Base-by-base conservation (phyloP, 2,329 filamentous ascomycete species). In the Beauveria caledonica region DNA sequence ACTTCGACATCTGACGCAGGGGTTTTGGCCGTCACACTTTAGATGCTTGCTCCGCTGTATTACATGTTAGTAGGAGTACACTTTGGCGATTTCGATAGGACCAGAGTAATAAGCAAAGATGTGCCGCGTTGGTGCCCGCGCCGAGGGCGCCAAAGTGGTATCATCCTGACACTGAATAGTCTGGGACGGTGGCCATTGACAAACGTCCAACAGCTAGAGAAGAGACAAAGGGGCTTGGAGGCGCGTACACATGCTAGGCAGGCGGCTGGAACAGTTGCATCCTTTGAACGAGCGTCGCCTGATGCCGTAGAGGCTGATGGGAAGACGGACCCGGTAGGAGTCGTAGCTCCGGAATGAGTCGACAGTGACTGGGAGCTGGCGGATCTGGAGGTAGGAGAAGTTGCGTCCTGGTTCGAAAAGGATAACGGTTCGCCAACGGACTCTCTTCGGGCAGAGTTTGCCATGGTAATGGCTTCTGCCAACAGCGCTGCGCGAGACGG, bases 21-120 rank as follows among this genome's bases (percentile, higher is more conserved):
- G 88, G 36, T 74, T 85, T 42, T 77, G 74, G 29, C 87, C 88
- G 71, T 92, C 87, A 70, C 89, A 92, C 70, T 90, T 92, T 53
- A 92, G 79, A 71, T 92, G 89, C 68, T 89, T 85, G 64, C 69
- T 75, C 56, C 83, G 78, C 82, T 85, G 68, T 29, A 15, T 25
- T 42, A 8, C 33, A 19, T 44, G 57, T 59, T 36, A 59, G 57
- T 45, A 51, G 2, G 29, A 13, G 36, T 44, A 27, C 19, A 33
- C 23, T 17, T 45, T 9, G 17, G 11, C 7, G 11, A 39, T 13
- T 39, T 39, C 21, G n/a, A 17, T 13, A 40, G 15, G 19, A n/a
- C 13, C 54, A 48, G 27, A 3, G 42, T 39, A 25, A 57, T 8
- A 25, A 39, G 44, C 27, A 23, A 39, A 36, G 29, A 48, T 48